phyloP scores from a whole-genome alignment of 169 alveolate genomes.

The Haemoproteus tartakovskyi region DNA sequence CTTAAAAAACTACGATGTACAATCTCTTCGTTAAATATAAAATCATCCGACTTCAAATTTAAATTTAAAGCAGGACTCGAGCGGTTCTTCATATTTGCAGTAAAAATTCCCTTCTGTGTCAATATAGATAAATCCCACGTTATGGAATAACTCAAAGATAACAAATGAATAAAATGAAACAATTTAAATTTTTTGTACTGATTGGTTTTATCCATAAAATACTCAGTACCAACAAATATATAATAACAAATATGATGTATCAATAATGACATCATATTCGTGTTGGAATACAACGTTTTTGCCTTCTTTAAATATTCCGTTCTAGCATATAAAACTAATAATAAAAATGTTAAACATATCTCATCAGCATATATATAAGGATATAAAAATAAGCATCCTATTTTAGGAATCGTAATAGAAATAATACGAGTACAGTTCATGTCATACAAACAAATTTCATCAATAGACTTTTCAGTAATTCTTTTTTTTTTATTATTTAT shows the following conservation, averaged over 20 bases:
- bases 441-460: slow-evolving; percentile 47
- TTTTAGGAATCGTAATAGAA: slow-evolving; percentile 34
- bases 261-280: slow-evolving; percentile 55
- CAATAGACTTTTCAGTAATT: slow-evolving; percentile 29
- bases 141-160: slow-evolving; percentile 38
- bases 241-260: slow-evolving; percentile 62
- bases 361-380: slow-evolving; percentile 63
- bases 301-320: slow-evolving; percentile 18
- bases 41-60: slow-evolving; percentile 43
- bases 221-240: slow-evolving; percentile 51
- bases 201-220: slow-evolving; percentile 32
- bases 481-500: slow-evolving; percentile 66
- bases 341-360: slow-evolving; percentile 26
- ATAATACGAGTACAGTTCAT: slow-evolving; percentile 29
- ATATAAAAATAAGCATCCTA: slow-evolving; percentile 44
- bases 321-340: slow-evolving; percentile 17
- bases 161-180: slow-evolving; percentile 58
- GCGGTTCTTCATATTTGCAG: slow-evolving; percentile 37
- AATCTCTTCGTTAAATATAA: slow-evolving; percentile 7
- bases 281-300: slow-evolving; percentile 58
- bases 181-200: slow-evolving; percentile 50
- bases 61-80: slow-evolving; percentile 13
- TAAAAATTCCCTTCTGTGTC: slow-evolving; percentile 51
- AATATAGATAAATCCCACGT: slow-evolving; percentile 55
- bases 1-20: slow-evolving; percentile 18